Base-by-base conservation (phyloP, 257 asterid species). In the Nicotiana attenuata region DNA sequence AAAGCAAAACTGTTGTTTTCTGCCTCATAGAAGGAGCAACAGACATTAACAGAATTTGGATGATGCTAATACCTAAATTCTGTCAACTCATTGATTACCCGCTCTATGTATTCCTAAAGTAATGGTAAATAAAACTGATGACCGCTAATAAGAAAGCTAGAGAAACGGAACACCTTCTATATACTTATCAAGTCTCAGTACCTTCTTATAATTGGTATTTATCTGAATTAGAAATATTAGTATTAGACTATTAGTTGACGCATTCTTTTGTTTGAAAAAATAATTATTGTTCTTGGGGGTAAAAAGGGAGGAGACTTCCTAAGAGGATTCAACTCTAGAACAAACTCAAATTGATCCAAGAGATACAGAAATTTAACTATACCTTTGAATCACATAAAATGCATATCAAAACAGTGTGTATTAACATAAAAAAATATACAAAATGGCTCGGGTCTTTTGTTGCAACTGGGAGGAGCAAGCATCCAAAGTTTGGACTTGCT, bases 251-350 rank as follows among this genome's bases (percentile, higher is more conserved):
- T 41, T 41, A 41, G 50, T 41, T 41, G 50, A 41, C 13, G 0
- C 13, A 41, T 41, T 41, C 50, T 41, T 41, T 41, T 9, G 50
- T 41, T 41, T 9, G 50, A 41, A 41, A 41, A 38, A 41, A 41
- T n/a, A 7, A 7, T 41, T 41, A 11, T 41, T 41, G 9, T 41
- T 41, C 50, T 41, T 41, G 50, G 50, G 50, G 50, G 50, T 41
- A 9, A 41, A 41, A 41, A 41, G 10, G 50, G 50, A 41, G 63
- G 41, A 26, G 22, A 24, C 63, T 24, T 24, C 61, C 24, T 3
- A 60, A 50, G 20, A 73, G 79, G 79, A 73, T 73, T 73, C 60
- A 73, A 73, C 61, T 7, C 35, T 73, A 73, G 61, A 73, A 47
- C 63, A 24, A 47, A 73, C 79, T 73, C 63, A 73, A 71, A 73